These are phyloP conservation scores for Tetrahymena elliotti DNA, from an alignment of 73 alveolate genomes.

Conservation along the genomic window DNA sequence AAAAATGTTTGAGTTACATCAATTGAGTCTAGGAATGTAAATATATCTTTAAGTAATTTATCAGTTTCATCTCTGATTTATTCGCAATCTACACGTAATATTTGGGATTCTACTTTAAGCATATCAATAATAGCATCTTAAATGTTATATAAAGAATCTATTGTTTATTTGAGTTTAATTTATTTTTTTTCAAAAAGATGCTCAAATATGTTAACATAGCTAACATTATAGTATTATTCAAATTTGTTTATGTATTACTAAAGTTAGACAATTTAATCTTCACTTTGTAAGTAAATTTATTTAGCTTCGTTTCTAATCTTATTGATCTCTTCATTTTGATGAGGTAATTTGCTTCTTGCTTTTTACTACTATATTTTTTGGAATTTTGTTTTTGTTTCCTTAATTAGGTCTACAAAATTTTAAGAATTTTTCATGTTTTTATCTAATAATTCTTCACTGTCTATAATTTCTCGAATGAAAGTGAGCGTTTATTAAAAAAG, in stretches of 20 bases:
- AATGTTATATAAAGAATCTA: not conserved
- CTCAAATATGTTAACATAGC: not conserved
- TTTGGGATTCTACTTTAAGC: not conserved
- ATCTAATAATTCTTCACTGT: not conserved
- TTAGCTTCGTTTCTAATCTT: not conserved
- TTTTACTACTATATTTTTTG: not conserved
- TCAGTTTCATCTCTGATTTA: not conserved
- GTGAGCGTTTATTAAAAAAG: not conserved
- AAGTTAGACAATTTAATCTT: not conserved
- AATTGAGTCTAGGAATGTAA: not conserved
- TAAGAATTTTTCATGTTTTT: not conserved
- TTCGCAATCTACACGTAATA: not conserved
- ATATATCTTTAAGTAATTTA: not conserved
- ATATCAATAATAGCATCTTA: not conserved
- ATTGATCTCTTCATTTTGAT: not conserved
- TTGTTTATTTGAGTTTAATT: not conserved
- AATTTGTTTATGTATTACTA: not conserved
- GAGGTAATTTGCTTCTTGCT: not conserved
- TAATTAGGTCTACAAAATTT: not conserved
- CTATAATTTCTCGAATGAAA: not conserved
- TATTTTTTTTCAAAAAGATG: not conserved
- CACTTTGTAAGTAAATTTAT: not conserved
- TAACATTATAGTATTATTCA: not conserved
- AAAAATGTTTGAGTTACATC: not conserved
- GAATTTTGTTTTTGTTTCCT: not conserved